These are phyloP conservation scores for Pyrenophora graminea DNA, from an alignment of 2,329 filamentous ascomycete species.

Conservation along the genomic window DNA sequence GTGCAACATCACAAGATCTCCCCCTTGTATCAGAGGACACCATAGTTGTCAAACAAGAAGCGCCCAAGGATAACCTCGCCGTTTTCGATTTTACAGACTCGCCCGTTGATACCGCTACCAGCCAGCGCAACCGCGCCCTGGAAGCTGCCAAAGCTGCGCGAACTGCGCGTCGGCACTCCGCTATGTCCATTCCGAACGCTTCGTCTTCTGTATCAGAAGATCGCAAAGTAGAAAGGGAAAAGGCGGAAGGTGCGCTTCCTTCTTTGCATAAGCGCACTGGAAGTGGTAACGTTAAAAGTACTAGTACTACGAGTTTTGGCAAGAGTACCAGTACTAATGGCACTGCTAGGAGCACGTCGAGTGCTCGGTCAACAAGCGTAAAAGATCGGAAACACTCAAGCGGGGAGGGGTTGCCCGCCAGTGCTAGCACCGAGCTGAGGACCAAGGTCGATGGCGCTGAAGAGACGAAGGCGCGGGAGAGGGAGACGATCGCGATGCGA, in stretches of 20 bases:
- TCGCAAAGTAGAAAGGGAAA: slow-evolving; percentile 20
- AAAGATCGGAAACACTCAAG: slow-evolving; percentile 25
- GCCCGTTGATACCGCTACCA: slow-evolving; percentile 24
- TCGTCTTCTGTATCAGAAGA: slow-evolving; percentile 13
- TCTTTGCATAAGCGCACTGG: slow-evolving; percentile 33
- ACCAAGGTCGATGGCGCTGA: slow-evolving; percentile 13
- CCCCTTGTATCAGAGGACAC: slow-evolving; percentile 7
- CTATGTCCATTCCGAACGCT: slow-evolving; percentile 25
- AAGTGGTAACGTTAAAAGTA: slow-evolving; percentile 31
- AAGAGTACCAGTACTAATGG: slow-evolving; percentile 20
- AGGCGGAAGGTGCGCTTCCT: slow-evolving; percentile 23
- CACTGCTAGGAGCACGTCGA: slow-evolving; percentile 12
- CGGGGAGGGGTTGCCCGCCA: slow-evolving; percentile 5
- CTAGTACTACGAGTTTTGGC: slow-evolving; percentile 14
- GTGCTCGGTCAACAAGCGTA: slow-evolving; percentile 11
- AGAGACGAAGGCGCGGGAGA: slow-evolving; percentile 11
- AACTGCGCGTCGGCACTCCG: slow-evolving; percentile 40
- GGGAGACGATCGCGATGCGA: slow-evolving; percentile 29
- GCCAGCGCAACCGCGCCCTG: slow-evolving; percentile 27
- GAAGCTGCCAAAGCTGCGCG: slow-evolving; percentile 37
- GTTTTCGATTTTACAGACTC: slow-evolving; percentile 47
- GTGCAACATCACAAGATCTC: slow-evolving; percentile 4
- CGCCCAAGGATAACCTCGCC: slow-evolving; percentile 36
- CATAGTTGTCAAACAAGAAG: slow-evolving; percentile 17
- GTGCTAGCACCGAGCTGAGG: slow-evolving; percentile 18